Conservation (phyloP, 495 filamentous ascomycete species). For the Neurospora sp. region DNA sequence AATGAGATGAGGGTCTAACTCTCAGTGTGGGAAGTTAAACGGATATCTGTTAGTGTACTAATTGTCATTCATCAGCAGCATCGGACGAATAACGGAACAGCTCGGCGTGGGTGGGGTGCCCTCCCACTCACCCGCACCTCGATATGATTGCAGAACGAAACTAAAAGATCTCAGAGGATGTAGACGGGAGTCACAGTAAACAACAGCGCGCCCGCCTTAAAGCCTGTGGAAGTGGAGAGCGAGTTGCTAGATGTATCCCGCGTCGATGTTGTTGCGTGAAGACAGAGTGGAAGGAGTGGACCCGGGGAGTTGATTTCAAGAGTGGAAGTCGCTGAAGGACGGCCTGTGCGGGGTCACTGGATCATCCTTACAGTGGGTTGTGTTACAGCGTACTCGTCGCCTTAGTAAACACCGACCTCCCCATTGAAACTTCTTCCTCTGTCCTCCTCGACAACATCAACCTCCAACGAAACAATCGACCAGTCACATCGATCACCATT, state of each 20-base stretch:
- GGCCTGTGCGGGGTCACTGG: not conserved
- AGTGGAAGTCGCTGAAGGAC: not conserved
- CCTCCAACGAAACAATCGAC: not conserved
- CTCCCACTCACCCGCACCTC: not conserved
- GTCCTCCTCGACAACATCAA: not conserved
- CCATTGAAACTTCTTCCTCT: not conserved
- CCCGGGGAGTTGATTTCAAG: not conserved
- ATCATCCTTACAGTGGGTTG: not conserved
- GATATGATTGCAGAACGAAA: not conserved
- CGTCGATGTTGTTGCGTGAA: not conserved
- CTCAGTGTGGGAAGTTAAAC: rapidly evolving
- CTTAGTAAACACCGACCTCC: not conserved
- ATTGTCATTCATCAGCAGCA: not conserved
- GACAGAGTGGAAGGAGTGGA: not conserved
- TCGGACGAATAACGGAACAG: not conserved
- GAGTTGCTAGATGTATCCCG: not conserved
- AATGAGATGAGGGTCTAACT: not conserved
- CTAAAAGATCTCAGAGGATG: not conserved
- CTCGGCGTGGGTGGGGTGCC: not conserved
- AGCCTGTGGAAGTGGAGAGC: not conserved
- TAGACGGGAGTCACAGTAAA: not conserved
- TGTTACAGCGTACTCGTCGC: not conserved
- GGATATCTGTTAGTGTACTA: not conserved
- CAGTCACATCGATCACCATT: not conserved
- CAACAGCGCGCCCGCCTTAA: too few species aligned